phyloP scores from a whole-genome alignment of 2,329 filamentous ascomycete genomes.

The Elsinoe fawcettii region DNA sequence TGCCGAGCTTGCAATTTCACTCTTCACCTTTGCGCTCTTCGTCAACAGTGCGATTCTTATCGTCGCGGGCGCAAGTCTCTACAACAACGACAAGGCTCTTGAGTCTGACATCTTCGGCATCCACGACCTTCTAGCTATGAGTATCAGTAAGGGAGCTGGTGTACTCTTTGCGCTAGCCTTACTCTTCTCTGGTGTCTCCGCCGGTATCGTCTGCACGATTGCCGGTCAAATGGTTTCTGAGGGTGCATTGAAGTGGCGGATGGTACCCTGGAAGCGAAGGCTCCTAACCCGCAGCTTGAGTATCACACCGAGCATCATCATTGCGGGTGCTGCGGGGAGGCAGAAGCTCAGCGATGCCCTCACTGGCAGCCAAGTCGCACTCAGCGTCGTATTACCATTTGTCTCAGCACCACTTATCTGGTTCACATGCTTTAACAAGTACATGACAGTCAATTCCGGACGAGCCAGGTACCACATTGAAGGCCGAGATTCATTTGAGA shows the following conservation, averaged over 20 bases:
- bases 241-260: conserved; percentile 66
- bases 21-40: conserved; percentile 38
- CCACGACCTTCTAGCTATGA: conserved; percentile 60
- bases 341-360: conserved; percentile 63
- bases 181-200: conserved; percentile 69
- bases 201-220: conserved; percentile 83
- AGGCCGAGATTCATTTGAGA: not conserved
- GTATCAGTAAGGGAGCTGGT: conserved; percentile 66
- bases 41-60: conserved; percentile 38
- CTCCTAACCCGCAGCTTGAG: conserved; percentile 71
- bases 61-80: conserved; percentile 65
- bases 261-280: conserved; percentile 70
- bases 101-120: conserved; percentile 78
- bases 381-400: conserved; percentile 74
- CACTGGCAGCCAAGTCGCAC: conserved; percentile 67
- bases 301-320: conserved; percentile 74
- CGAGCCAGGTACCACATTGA: not conserved
- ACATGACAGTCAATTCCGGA: conserved; percentile 56
- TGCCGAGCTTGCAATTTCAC: conserved; percentile 32
- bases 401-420: conserved; percentile 76
- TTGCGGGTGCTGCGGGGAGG: conserved; percentile 69
- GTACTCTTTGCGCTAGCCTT: conserved; percentile 78
- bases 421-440: conserved; percentile 70
- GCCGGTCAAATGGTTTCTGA: conserved; percentile 84
- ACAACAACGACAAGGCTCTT: conserved; percentile 48